A percentile compares a stretch with the other conserved stretches of the same genome.
Conservation (phyloP, 306 rosid genomes). For the Gastrolobium bilobum region DNA sequence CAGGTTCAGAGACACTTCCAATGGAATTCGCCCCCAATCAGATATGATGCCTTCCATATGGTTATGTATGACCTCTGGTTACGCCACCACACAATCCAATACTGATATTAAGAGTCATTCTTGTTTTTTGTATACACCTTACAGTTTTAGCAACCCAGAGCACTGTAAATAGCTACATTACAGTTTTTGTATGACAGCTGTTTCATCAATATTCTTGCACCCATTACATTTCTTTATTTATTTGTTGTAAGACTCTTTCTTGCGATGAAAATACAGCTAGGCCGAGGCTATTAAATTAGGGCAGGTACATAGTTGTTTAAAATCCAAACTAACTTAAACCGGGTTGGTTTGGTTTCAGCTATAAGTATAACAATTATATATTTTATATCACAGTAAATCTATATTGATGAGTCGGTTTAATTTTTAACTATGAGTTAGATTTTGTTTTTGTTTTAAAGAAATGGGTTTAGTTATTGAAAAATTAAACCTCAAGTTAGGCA, state of each 20-base stretch:
- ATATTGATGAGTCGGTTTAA: too few relatives aligned
- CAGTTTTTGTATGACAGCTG: conserved; percentile 39
- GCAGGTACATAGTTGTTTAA: neutral
- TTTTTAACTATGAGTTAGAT: too few relatives aligned
- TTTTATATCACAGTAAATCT: too few relatives aligned
- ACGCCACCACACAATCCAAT: conserved; percentile 84
- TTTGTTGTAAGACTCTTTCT: conserved; percentile 14
- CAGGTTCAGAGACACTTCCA: conserved; percentile 96
- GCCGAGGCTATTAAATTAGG: neutral
- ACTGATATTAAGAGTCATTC: conserved; percentile 55
- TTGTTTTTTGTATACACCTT: conserved; percentile 55
- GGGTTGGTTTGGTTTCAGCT: conserved; percentile 2
- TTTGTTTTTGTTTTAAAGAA: too few relatives aligned
- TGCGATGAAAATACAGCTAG: neutral
- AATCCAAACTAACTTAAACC: neutral
- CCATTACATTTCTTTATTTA: conserved; percentile 22
- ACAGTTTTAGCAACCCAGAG: conserved; percentile 57
- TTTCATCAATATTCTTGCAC: conserved; percentile 46
- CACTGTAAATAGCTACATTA: conserved; percentile 59
- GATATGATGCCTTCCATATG: conserved; percentile 90
- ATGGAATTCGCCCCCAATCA: conserved; percentile 91
- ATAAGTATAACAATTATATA: too few relatives aligned
- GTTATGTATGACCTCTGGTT: conserved; percentile 98
- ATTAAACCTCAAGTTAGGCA: too few relatives aligned
- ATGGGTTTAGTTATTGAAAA: too few relatives aligned